Conservation (phyloP, 1,284 basidiomycete genomes). For the Ganoderma lucidum region DNA sequence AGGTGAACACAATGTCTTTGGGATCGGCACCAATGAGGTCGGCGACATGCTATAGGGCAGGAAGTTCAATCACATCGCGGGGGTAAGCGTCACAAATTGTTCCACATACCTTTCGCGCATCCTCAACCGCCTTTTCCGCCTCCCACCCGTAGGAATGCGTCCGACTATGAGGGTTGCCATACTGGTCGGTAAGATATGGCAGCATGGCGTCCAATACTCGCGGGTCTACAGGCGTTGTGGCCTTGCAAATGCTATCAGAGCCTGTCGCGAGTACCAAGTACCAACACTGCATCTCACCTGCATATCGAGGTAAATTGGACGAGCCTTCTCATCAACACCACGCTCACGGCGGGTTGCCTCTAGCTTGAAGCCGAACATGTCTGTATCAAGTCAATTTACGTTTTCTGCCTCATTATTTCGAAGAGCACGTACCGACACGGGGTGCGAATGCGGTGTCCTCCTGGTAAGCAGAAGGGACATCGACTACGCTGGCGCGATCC, state of each 20-base stretch:
- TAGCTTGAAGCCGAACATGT: conserved; percentile 92
- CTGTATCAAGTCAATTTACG: conserved; percentile 46
- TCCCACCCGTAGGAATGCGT: conserved; percentile 99
- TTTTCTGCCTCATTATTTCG: background rate
- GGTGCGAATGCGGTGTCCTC: conserved; percentile 79
- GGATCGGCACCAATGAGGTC: conserved; percentile 92
- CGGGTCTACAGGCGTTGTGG: conserved; percentile 97
- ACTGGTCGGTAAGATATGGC: conserved; percentile 95
- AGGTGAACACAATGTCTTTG: conserved; percentile 98
- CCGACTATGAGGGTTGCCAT: conserved; percentile 97
- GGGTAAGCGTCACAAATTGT: conserved; percentile 31
- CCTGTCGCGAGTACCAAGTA: background rate
- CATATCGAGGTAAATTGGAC: conserved; percentile 97
- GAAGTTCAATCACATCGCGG: background rate
- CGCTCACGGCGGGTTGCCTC: conserved; percentile 74
- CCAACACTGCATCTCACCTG: conserved; percentile 61
- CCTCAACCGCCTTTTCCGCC: conserved; percentile 93
- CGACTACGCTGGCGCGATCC: conserved; percentile 82
- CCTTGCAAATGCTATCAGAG: conserved; percentile 54
- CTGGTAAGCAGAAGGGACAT: conserved; percentile 76
- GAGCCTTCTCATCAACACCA: conserved; percentile 66
- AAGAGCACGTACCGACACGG: conserved; percentile 59
- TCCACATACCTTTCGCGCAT: conserved; percentile 78
- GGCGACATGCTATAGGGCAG: conserved; percentile 75
- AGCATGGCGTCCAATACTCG: conserved; percentile 98